Conservation (phyloP, 1,284 basidiomycete species). For the Tetrapyrgos nigripes region DNA sequence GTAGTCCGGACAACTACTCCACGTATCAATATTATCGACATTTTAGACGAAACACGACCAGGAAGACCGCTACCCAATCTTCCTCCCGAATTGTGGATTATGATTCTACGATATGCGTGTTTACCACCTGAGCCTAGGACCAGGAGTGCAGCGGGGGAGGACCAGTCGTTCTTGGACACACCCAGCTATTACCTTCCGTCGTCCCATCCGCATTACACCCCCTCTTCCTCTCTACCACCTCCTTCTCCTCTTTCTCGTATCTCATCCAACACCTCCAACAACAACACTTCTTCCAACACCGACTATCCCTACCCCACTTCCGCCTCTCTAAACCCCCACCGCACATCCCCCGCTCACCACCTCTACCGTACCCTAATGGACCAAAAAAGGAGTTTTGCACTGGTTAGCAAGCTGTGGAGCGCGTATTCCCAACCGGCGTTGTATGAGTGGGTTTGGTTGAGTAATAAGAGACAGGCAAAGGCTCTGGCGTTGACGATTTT, state of each 20-base stretch:
- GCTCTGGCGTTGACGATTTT: conserved; percentile 60
- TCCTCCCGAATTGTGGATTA: conserved; percentile 66
- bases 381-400: conserved; percentile 54
- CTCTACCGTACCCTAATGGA: conserved; percentile 53
- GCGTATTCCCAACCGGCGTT: conserved; percentile 57
- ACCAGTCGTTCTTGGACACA: background rate
- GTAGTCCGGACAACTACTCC: background rate
- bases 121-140: conserved; percentile 12
- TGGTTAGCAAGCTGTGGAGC: conserved; percentile 64
- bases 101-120: conserved; percentile 56
- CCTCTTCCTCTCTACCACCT: conserved; percentile 36
- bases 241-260: conserved; percentile 52
- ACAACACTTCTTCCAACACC: conserved; percentile 43
- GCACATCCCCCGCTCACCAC: background rate
- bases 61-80: conserved; percentile 43
- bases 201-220: conserved; percentile 48
- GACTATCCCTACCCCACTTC: background rate
- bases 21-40: conserved; percentile 7
- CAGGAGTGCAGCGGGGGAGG: background rate
- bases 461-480: conserved; percentile 61
- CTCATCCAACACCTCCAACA: conserved; percentile 41
- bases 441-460: conserved; percentile 75
- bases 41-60: conserved; percentile 16
- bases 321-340: background rate
- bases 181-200: background rate